Conservation (phyloP, 331 rosid species). For the Cydonia oblonga region DNA sequence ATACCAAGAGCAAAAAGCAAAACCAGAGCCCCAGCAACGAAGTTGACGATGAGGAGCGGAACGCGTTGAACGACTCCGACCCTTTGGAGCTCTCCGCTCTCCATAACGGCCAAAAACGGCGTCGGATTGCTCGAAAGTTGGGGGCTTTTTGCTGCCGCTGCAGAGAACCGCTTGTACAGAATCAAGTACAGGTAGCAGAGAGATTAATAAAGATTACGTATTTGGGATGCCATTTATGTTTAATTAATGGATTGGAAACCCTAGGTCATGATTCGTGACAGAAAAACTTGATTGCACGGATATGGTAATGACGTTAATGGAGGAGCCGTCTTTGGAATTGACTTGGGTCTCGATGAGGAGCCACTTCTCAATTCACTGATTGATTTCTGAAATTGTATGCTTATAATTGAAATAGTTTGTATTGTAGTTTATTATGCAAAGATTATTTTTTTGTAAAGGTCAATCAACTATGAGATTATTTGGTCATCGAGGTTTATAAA, state of each 20-base stretch:
- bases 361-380: no score
- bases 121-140: background rate
- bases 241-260: background rate
- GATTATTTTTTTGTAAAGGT: no score
- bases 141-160: background rate
- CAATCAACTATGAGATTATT: no score
- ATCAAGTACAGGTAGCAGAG: background rate
- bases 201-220: background rate
- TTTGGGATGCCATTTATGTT: background rate
- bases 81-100: constrained; percentile 3
- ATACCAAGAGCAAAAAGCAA: constrained; percentile 39
- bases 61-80: constrained; percentile 8
- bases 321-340: background rate
- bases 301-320: background rate
- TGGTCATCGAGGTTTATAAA: no score
- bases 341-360: no score
- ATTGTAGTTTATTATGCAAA: no score
- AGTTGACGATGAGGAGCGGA: constrained; percentile 7
- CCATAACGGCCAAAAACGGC: background rate
- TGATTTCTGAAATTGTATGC: no score
- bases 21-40: constrained; percentile 15
- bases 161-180: background rate
- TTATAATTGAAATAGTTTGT: no score
- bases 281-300: background rate
- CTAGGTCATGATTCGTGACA: no score